phyloP scores from a whole-genome alignment of 805 yeast genomes.

The Saccharomyces mikatae region DNA sequence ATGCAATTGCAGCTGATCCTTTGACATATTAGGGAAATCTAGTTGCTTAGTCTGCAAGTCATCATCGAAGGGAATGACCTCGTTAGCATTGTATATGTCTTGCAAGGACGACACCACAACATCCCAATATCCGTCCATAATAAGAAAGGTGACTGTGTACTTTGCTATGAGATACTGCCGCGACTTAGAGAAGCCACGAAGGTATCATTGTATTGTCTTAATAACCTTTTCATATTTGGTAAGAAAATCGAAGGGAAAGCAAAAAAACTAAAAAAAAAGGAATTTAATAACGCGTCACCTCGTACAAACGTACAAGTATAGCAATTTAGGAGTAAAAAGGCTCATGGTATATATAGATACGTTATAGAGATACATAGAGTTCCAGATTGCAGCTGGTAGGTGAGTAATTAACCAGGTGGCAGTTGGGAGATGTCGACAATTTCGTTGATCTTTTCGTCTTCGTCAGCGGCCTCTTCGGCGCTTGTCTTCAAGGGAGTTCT shows the following conservation, averaged over 20 bases:
- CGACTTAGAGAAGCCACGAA: background rate
- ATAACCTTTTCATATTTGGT: background rate
- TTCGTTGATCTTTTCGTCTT: slow-evolving; percentile 43
- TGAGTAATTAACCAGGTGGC: slow-evolving; percentile 75
- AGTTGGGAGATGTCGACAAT: slow-evolving; percentile 80
- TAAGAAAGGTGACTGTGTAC: background rate
- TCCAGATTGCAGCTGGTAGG: background rate
- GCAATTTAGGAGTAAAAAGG: background rate
- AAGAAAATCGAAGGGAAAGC: background rate
- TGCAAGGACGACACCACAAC: slow-evolving; percentile 57
- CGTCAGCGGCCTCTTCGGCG: slow-evolving; percentile 48
- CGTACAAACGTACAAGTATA: background rate
- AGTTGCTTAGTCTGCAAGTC: slow-evolving; percentile 22
- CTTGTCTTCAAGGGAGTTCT: slow-evolving; percentile 74
- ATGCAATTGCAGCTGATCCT: slow-evolving; percentile 35
- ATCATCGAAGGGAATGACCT: slow-evolving; percentile 43
- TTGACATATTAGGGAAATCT: slow-evolving; percentile 27
- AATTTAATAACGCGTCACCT: background rate
- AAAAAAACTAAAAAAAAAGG: background rate
- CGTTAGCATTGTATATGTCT: slow-evolving; percentile 58
- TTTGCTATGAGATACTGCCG: background rate
- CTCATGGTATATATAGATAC: background rate
- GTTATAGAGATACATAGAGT: background rate
- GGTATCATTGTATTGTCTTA: background rate
- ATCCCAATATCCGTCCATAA: slow-evolving; percentile 61